Evolutionary conservation across 257 asterid genomes (phyloP).

Genomic region (Coffea eugenioides): DNA sequence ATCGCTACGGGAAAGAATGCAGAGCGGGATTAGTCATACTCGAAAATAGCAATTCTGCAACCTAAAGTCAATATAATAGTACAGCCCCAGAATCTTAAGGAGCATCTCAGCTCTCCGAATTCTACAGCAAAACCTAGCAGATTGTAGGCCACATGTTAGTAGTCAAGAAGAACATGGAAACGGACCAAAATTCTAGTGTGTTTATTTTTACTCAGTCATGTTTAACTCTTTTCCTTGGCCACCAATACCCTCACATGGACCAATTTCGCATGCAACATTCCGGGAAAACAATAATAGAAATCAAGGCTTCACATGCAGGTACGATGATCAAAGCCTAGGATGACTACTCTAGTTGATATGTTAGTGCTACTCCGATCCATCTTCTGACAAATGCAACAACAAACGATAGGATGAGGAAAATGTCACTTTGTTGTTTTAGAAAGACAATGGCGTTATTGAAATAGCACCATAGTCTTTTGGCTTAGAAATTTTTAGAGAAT

Average conservation of each 20-base stretch:
- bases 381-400: too few relatives aligned
- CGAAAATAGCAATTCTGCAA: not conserved
- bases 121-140: constrained; percentile 8
- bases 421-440: too few relatives aligned
- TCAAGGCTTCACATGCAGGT: constrained; percentile 14
- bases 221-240: constrained; percentile 9
- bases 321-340: not conserved
- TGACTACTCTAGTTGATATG: too few relatives aligned
- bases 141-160: constrained; percentile 25
- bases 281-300: not conserved
- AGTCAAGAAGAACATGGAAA: constrained; percentile 30
- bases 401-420: too few relatives aligned
- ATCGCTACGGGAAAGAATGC: not conserved
- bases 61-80: constrained; percentile 20
- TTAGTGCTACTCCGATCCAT: too few relatives aligned
- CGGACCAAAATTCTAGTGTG: constrained; percentile 23
- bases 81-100: constrained; percentile 4
- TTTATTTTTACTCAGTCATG: constrained; percentile 1
- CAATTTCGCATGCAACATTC: constrained; percentile 1
- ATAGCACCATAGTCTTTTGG: too few relatives aligned
- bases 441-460: too few relatives aligned
- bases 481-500: too few relatives aligned
- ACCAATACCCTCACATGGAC: constrained; percentile 27
- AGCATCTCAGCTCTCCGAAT: not conserved
- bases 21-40: not conserved